A percentile compares a stretch with the other conserved stretches of the same genome.
Evolutionary conservation across 441 rosid genomes (phyloP).

Genomic region (Gossypium davidsonii): DNA sequence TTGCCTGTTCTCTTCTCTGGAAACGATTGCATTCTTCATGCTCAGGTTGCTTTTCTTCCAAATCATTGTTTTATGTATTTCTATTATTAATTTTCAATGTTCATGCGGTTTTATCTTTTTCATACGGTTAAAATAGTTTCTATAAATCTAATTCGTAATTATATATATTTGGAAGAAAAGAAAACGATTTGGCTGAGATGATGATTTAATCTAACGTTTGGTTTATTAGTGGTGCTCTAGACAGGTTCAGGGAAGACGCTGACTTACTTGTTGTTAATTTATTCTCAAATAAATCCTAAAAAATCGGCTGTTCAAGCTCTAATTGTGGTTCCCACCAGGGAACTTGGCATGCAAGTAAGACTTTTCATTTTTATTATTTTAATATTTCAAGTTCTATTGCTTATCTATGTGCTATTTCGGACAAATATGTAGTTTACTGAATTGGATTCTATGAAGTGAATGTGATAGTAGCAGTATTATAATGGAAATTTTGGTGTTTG

Average conservation of each 20-base stretch:
- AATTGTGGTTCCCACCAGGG: conserved; percentile 80
- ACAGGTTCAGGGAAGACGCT: conserved; percentile 95
- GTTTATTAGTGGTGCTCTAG: conserved; percentile 35
- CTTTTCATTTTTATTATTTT: neutral
- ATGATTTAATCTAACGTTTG: conserved; percentile 14
- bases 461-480: neutral
- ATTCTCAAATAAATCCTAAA: conserved; percentile 53
- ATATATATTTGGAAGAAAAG: neutral
- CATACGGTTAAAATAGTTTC: neutral
- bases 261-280: conserved; percentile 59
- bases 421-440: neutral
- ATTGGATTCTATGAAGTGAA: neutral
- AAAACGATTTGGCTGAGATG: neutral
- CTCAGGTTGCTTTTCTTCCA: conserved; percentile 49
- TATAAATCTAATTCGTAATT: neutral
- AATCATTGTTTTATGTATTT: neutral
- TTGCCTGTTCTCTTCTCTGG: conserved; percentile 63
- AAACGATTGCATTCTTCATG: conserved; percentile 74
- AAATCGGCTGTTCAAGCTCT: conserved; percentile 74
- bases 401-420: neutral
- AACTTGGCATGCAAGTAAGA: conserved; percentile 86
- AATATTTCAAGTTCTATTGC: neutral
- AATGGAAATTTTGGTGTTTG: conserved; percentile 13
- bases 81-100: neutral
- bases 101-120: neutral